Percentiles rank a stretch among this genome's conserved stretches.
Conservation (phyloP, 345 rosid genomes). For the Pugionium dolabratum region DNA sequence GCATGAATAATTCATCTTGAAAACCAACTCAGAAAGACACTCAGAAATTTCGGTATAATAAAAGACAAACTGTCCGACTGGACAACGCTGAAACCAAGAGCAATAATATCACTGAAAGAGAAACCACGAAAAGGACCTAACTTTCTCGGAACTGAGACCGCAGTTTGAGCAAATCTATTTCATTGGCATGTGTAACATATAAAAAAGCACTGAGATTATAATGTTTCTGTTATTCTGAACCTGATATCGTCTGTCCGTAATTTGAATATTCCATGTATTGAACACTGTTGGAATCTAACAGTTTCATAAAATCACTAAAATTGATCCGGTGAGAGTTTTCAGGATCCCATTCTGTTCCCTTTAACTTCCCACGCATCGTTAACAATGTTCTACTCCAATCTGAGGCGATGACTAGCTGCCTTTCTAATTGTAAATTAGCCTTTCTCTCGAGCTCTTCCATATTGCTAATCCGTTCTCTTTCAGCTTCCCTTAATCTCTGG, state of each 20-base stretch:
- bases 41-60: background rate
- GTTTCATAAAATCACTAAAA: slow-evolving; percentile 74
- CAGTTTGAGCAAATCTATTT: slow-evolving; percentile 3
- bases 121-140: background rate
- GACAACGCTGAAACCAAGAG: slow-evolving; percentile 2
- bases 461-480: slow-evolving; percentile 61
- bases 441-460: slow-evolving; percentile 76
- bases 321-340: slow-evolving; percentile 68
- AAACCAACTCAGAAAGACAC: background rate
- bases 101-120: background rate
- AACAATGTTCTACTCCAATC: slow-evolving; percentile 80
- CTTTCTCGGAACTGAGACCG: background rate
- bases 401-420: slow-evolving; percentile 92
- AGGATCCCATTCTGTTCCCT: slow-evolving; percentile 93
- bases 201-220: background rate
- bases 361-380: slow-evolving; percentile 73
- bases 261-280: slow-evolving; percentile 87
- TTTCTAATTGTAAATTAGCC: slow-evolving; percentile 78
- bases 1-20: too few species aligned
- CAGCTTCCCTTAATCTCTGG: slow-evolving; percentile 69
- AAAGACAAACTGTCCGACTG: background rate
- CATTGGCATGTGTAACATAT: slow-evolving; percentile 2
- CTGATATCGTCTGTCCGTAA: slow-evolving; percentile 86
- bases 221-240: slow-evolving; percentile 35
- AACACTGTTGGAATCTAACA: slow-evolving; percentile 78